Conservation (phyloP, 305 asterid species). For the Nicotiana rustica region DNA sequence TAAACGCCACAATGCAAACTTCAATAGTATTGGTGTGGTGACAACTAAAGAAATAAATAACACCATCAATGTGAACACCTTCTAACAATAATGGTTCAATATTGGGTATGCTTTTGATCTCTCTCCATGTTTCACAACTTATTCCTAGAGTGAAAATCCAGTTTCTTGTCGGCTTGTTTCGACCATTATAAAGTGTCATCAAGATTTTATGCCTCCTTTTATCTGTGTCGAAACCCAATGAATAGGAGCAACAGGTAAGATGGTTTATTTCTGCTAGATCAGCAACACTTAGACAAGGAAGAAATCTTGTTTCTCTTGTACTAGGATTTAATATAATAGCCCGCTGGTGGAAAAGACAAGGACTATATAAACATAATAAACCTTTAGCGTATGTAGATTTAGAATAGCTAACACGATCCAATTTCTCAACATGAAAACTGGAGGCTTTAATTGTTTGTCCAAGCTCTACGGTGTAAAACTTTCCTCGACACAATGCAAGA, state of each 20-base stretch:
- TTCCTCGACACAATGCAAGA: no score
- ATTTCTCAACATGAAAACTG: background rate
- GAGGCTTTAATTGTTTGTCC: background rate
- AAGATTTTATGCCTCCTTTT: background rate
- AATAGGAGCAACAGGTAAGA: background rate
- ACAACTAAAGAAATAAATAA: background rate
- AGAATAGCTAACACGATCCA: background rate
- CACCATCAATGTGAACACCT: background rate
- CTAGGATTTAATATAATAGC: background rate
- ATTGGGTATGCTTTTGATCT: background rate
- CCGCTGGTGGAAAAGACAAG: background rate
- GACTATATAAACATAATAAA: background rate
- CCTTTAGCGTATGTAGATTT: background rate
- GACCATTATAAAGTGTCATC: background rate
- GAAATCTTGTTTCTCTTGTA: slow-evolving; percentile 8
- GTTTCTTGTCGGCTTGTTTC: background rate
- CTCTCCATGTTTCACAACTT: background rate
- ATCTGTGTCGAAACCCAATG: background rate
- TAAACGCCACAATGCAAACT: background rate
- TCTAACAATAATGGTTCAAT: background rate
- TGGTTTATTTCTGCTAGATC: no score
- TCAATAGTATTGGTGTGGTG: background rate
- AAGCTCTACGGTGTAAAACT: no score
- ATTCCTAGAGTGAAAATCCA: background rate
- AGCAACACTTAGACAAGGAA: background rate